phyloP scores from a whole-genome alignment of 306 rosid species.

The Quercus dentata region DNA sequence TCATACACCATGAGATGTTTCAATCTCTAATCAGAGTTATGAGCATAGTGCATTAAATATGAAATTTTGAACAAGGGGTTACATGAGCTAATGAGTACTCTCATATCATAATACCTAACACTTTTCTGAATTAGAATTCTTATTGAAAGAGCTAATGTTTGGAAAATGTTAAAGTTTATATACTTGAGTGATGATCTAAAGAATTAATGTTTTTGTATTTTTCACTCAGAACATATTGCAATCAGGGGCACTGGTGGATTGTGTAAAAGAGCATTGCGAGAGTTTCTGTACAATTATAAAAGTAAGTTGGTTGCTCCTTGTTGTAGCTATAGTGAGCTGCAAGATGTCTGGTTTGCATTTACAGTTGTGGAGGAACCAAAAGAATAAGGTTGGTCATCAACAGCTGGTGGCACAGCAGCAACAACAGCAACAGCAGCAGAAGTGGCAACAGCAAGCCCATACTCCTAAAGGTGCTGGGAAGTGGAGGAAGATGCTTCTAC shows the following conservation, averaged over 20 bases:
- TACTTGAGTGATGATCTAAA: not conserved
- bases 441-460: slow-evolving; percentile 30
- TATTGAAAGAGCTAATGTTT: not conserved
- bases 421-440: slow-evolving; percentile 19
- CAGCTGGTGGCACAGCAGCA: slow-evolving; percentile 32
- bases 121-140: not conserved
- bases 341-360: slow-evolving; percentile 38
- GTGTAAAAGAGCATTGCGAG: slow-evolving; percentile 25
- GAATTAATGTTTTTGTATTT: slow-evolving; percentile 12
- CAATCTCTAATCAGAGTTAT: slow-evolving; percentile 7
- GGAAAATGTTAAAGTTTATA: not conserved
- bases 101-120: not conserved
- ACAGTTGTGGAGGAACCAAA: slow-evolving; percentile 38
- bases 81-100: not conserved
- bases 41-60: slow-evolving; percentile 2
- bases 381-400: slow-evolving; percentile 33
- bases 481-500: slow-evolving; percentile 68
- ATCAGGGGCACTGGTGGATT: slow-evolving; percentile 24
- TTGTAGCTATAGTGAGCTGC: slow-evolving; percentile 48
- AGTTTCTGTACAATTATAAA: slow-evolving; percentile 34
- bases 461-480: slow-evolving; percentile 60
- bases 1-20: not conserved
- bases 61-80: slow-evolving; percentile 7
- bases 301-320: slow-evolving; percentile 50
- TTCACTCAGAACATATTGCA: slow-evolving; percentile 40